Evolutionary conservation across 306 rosid species (phyloP).

Genomic region (Quillaja saponaria): DNA sequence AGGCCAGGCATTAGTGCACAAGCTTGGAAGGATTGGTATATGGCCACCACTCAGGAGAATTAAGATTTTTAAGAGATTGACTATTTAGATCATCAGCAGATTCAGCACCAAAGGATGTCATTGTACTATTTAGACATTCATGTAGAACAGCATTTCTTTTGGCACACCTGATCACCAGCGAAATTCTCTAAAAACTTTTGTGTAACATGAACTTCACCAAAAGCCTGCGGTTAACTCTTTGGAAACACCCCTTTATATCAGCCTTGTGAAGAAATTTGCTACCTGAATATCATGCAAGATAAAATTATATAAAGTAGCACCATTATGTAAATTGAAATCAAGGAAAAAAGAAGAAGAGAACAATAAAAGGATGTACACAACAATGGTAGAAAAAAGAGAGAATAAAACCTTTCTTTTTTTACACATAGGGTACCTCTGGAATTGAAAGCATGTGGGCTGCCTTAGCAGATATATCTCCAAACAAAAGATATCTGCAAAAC

Average conservation of each 20-base stretch:
- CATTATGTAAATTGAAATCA: conserved; percentile 14
- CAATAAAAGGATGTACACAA: conserved; percentile 11
- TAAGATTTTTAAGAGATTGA: background rate
- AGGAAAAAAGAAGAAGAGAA: conserved; percentile 11
- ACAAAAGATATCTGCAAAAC: conserved; percentile 75
- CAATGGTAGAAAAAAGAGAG: background rate
- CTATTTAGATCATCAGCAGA: conserved; percentile 11
- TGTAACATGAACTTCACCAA: conserved; percentile 80
- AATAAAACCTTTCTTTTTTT: conserved; percentile 2
- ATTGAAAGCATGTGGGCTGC: conserved; percentile 88
- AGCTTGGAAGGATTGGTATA: conserved; percentile 8
- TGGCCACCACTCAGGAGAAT: background rate
- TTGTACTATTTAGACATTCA: conserved; percentile 2
- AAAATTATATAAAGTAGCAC: background rate
- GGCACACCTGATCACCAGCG: conserved; percentile 87
- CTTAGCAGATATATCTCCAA: conserved; percentile 78
- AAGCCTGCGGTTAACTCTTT: conserved; percentile 94
- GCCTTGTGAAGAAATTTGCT: conserved; percentile 80
- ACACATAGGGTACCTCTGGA: conserved; percentile 61
- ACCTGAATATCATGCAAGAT: conserved; percentile 51
- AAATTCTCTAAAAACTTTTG: conserved; percentile 83
- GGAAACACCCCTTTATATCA: conserved; percentile 97
- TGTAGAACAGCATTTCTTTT: background rate
- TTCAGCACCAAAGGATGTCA: conserved; percentile 6
- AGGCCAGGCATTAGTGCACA: conserved; percentile 4